Conservation (phyloP, 2,329 filamentous ascomycete genomes). For the Penicillium sp. region DNA sequence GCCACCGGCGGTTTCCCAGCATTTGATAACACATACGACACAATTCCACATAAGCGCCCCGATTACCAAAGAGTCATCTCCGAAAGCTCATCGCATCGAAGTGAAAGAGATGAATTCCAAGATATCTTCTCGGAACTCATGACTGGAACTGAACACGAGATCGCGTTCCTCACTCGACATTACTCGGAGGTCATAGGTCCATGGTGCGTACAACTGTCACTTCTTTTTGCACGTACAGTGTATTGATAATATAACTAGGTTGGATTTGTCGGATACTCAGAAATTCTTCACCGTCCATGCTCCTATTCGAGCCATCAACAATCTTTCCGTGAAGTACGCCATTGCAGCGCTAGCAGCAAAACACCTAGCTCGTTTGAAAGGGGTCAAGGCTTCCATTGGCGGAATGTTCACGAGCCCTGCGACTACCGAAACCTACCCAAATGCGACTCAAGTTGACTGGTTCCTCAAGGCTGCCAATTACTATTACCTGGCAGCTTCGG, state of each 20-base stretch:
- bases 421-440: conserved; percentile 52
- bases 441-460: conserved; percentile 52
- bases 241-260: conserved; percentile 22
- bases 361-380: conserved; percentile 36
- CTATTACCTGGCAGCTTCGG: conserved; percentile 57
- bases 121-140: conserved; percentile 36
- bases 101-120: conserved; percentile 31
- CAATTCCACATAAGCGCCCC: not conserved
- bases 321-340: conserved; percentile 33
- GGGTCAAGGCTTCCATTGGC: conserved; percentile 16
- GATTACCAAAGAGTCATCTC: conserved; percentile 3
- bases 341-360: conserved; percentile 41
- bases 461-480: conserved; percentile 60
- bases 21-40: conserved; percentile 1
- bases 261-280: conserved; percentile 40
- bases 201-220: conserved; percentile 25
- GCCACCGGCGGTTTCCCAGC: not conserved
- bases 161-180: conserved; percentile 37
- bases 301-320: conserved; percentile 36
- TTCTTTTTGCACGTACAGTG: not conserved
- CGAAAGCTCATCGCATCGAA: conserved; percentile 19
- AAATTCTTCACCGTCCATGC: conserved; percentile 39
- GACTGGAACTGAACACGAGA: conserved; percentile 38
- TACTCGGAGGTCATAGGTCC: conserved; percentile 35
- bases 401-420: conserved; percentile 40